Evolutionary conservation across 129 eudicot genomes (phyloP), one percentile per base, ranked within the genome.

Genomic region (Sambucus nigra): DNA sequence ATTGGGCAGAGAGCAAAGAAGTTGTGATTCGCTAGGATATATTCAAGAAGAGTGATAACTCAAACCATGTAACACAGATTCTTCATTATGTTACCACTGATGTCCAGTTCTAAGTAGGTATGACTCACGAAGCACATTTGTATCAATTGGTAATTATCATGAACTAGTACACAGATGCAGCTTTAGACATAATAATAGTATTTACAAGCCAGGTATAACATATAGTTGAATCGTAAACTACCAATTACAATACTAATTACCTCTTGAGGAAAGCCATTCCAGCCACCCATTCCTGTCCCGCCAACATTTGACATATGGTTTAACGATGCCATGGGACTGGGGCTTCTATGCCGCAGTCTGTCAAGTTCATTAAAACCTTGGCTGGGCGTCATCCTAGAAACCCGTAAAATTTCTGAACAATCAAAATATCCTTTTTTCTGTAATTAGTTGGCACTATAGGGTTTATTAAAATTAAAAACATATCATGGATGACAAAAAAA

Each of bases 251-350:
- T 40, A 47, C 4, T 15, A 64, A 56, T 46, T 74, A 91, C 98
- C 95, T 91, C 98, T 57, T 79, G 98, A 19, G 73, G 84, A 47
- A 91, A 70, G 66, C 98, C 84, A 77, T 74, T 91, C 95, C 94
- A 91, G 20, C 89, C 86, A 25, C 67, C 63, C 57, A 84, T 60
- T 67, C 85, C 84, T 24, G 64, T 64, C 49, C 93, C 93, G 17
- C 63, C 70, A 71, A 88, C 69, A 73, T 75, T 84, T 54, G 94
- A 64, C 56, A 87, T 50, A 31, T 77, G 73, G 71, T 87, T 84
- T 23, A 89, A 67, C 33, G 95, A 82, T 15, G 95, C 84, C 98
- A 91, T 91, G 42, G 95, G 94, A 64, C 95, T 85, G 23, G 89
- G 98, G 70, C 95, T 91, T 74, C 98, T 81, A 65, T 91, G 95